Evolutionary conservation across 129 eudicot genomes (phyloP), one percentile per base, ranked within the genome.

Genomic region (Pseudognaphalium luteoalbum): DNA sequence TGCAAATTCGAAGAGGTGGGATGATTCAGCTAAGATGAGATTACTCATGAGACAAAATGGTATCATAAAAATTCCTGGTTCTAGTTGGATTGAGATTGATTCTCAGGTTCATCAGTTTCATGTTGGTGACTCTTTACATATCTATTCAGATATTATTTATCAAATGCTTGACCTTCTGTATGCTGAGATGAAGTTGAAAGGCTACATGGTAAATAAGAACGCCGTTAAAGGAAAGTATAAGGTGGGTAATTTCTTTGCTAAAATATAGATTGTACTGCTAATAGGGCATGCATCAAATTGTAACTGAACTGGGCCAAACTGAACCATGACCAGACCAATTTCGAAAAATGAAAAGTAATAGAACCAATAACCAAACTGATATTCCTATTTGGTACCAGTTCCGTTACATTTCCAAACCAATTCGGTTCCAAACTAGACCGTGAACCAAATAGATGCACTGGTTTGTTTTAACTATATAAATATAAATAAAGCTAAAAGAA

Each of bases 11-110:
- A 87, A 78, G 54, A 87, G 81, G 78, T 87, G 97, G 97, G 86
- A 85, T 69, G 97, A 91, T 71, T 83, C 89, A 3, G 97, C 97
- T 58, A 91, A 82, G 82, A 88, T 91, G 90, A 88, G 90, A 75
- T 22, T 69, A 39, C 77, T 91, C 67, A 88, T 91, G 97, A 88
- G 82, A 81, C 83, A 85, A 65, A 88, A 87, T 58, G 97, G 92
- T 60, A 86, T 87, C 22, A 73, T 78, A 3, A 91, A 91, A 80
- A 76, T 86, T 66, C 97, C 97, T 34, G 95, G 95, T 70, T 88
- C 82, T 75, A 91, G 97, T 75, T 82, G 95, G 92, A 83, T 88
- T 25, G 97, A 88, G 84, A 77, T 85, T 73, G 83, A 85, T 78
- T 72, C 82, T 44, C 85, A 51, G 17, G 75, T 91, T 68, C 78